Evolutionary conservation across 768 basidiomycete species (phyloP).

Genomic region (Dendrothele bispora): DNA sequence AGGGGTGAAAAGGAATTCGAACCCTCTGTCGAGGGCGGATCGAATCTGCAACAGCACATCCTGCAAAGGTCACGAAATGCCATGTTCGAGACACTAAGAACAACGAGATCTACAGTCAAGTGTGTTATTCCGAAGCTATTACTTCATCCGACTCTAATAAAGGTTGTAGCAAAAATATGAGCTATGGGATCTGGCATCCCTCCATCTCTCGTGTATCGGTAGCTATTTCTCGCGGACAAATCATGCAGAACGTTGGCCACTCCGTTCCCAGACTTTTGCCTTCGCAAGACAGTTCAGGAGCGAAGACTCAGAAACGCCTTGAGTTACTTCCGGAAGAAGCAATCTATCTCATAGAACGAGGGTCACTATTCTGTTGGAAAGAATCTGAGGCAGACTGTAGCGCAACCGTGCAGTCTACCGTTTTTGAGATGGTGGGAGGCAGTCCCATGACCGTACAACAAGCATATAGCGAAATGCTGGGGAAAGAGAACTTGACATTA

Average conservation of each 20-base stretch:
- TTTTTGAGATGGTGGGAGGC: constrained; percentile 47
- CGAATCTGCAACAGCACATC: constrained; percentile 77
- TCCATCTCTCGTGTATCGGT: constrained; percentile 63
- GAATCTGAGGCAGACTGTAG: constrained; percentile 34
- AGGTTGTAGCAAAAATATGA: constrained; percentile 64
- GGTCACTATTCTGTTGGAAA: constrained; percentile 84
- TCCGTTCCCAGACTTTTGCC: constrained; percentile 56
- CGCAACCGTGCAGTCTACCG: constrained; percentile 7
- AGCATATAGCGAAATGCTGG: constrained; percentile 84
- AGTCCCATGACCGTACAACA: constrained; percentile 91
- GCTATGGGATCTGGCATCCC: constrained; percentile 82
- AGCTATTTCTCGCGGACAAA: constrained; percentile 75
- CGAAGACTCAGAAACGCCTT: constrained; percentile 60
- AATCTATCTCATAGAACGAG: constrained; percentile 90
- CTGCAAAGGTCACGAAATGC: constrained; percentile 79
- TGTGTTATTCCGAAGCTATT: constrained; percentile 29
- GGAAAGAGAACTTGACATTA: constrained; percentile 69
- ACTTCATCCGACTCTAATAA: no score
- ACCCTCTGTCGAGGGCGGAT: constrained; percentile 59
- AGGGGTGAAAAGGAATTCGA: constrained; percentile 98
- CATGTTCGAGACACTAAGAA: constrained; percentile 81
- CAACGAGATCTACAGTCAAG: constrained; percentile 77
- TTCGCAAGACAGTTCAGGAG: constrained; percentile 29
- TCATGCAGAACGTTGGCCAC: constrained; percentile 81
- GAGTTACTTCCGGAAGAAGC: constrained; percentile 96